Conservation (phyloP, 305 asterid species). For the Fraxinus platypoda region DNA sequence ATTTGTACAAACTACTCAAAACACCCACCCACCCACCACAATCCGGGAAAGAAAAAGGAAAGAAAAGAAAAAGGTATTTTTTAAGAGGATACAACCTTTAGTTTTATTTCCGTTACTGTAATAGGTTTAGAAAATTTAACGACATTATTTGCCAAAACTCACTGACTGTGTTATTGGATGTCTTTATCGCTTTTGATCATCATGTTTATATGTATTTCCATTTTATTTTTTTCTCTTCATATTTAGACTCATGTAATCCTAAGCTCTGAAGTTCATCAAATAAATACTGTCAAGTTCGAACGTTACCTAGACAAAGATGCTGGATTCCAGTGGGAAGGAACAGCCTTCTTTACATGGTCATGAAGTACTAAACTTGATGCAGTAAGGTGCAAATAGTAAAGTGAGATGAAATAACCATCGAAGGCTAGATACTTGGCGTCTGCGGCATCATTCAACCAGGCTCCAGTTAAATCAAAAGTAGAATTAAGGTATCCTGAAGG, state of each 20-base stretch:
- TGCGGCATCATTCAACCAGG: constrained; percentile 90
- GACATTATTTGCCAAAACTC: background rate
- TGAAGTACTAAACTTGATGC: constrained; percentile 81
- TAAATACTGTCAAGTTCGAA: background rate
- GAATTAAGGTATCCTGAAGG: constrained; percentile 94
- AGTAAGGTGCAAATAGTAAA: constrained; percentile 80
- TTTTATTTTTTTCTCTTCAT: background rate
- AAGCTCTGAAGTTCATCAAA: background rate
- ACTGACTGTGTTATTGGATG: background rate
- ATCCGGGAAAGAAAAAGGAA: too few relatives aligned
- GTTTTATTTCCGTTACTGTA: background rate
- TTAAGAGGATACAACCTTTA: background rate
- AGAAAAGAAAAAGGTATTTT: background rate
- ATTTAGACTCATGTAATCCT: background rate
- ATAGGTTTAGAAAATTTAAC: background rate
- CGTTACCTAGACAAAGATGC: constrained; percentile 82
- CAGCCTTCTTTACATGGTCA: constrained; percentile 86
- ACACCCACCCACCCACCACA: background rate
- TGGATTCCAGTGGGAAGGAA: constrained; percentile 95
- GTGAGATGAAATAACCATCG: constrained; percentile 92
- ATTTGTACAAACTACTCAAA: background rate
- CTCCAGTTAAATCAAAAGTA: constrained; percentile 80
- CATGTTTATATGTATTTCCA: background rate
- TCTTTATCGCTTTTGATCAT: background rate
- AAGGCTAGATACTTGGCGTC: constrained; percentile 82